These are phyloP conservation scores for Geotrichum aggregatum DNA, from an alignment of 1,139 yeast species.

Conservation along the genomic window DNA sequence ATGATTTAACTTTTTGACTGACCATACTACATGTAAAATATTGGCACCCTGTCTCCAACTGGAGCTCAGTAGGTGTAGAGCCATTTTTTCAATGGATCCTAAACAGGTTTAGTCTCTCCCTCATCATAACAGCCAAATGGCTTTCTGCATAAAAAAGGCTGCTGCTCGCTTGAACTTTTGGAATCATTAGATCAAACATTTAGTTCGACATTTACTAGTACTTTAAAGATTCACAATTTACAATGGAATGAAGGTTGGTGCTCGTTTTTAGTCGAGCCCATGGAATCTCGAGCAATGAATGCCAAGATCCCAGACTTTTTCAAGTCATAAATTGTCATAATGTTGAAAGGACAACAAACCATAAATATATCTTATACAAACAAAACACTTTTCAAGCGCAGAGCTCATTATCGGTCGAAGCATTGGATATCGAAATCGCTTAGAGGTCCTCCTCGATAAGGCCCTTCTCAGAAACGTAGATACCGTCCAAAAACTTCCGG, in stretches of 20 bases:
- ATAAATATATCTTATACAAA: conserved; percentile 1
- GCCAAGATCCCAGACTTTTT: conserved; percentile 4
- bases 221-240: not conserved
- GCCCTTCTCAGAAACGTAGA: conserved; percentile 97
- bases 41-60: too few relatives aligned
- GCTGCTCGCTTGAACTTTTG: too few relatives aligned
- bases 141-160: too few relatives aligned
- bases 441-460: conserved; percentile 65
- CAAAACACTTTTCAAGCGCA: not conserved
- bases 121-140: too few relatives aligned
- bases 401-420: not conserved
- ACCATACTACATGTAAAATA: too few relatives aligned
- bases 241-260: conserved; percentile 11
- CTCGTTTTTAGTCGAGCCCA: conserved; percentile 24
- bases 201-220: too few relatives aligned
- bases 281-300: not conserved
- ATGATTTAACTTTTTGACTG: too few relatives aligned
- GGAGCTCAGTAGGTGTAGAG: too few relatives aligned
- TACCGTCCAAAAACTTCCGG: conserved; percentile 99
- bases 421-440: conserved; percentile 21
- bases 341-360: not conserved
- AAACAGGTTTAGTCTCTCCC: too few relatives aligned
- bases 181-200: not conserved
- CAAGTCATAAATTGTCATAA: not conserved
- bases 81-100: too few relatives aligned